Percentiles rank a stretch among this genome's conserved stretches.
These are phyloP conservation scores for Colletotrichum liaoningense DNA, from an alignment of 2,329 filamentous ascomycete genomes.

Conservation along the genomic window DNA sequence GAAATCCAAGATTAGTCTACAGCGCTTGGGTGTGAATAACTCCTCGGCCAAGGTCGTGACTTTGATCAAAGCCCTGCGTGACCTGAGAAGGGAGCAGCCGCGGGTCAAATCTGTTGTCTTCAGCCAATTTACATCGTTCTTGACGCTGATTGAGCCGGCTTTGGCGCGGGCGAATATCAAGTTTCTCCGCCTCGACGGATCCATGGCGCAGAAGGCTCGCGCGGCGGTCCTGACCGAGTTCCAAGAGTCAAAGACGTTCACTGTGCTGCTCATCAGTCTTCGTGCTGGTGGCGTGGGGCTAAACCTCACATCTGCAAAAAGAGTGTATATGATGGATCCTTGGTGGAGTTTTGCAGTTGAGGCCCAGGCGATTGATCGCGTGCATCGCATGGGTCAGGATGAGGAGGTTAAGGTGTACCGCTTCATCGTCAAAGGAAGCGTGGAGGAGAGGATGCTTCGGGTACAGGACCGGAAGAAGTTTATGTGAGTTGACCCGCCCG, in stretches of 20 bases:
- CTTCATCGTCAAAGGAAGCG: slow-evolving; percentile 90
- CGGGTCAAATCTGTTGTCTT: slow-evolving; percentile 91
- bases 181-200: slow-evolving; percentile 90
- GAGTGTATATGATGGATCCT: slow-evolving; percentile 99
- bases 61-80: slow-evolving; percentile 79
- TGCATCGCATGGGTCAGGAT: slow-evolving; percentile 96
- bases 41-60: slow-evolving; percentile 92
- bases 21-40: slow-evolving; percentile 69
- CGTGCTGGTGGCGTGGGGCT: slow-evolving; percentile 93
- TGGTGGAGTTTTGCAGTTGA: slow-evolving; percentile 99
- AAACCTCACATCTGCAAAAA: slow-evolving; percentile 88
- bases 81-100: slow-evolving; percentile 73
- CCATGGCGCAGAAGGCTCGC: slow-evolving; percentile 87
- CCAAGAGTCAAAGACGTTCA: slow-evolving; percentile 68
- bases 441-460: slow-evolving; percentile 93
- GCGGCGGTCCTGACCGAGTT: slow-evolving; percentile 84
- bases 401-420: slow-evolving; percentile 86
- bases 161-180: slow-evolving; percentile 78
- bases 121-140: slow-evolving; percentile 96
- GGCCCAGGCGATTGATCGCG: slow-evolving; percentile 95
- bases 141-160: slow-evolving; percentile 89
- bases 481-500: slow-evolving; percentile 71
- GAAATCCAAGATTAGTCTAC: slow-evolving; percentile 67
- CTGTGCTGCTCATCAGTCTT: slow-evolving; percentile 84
- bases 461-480: slow-evolving; percentile 98